A percentile compares a stretch with the other conserved stretches of the same genome.
phyloP scores from a whole-genome alignment of 1,284 basidiomycete genomes.

The Rhodotorula sp. region DNA sequence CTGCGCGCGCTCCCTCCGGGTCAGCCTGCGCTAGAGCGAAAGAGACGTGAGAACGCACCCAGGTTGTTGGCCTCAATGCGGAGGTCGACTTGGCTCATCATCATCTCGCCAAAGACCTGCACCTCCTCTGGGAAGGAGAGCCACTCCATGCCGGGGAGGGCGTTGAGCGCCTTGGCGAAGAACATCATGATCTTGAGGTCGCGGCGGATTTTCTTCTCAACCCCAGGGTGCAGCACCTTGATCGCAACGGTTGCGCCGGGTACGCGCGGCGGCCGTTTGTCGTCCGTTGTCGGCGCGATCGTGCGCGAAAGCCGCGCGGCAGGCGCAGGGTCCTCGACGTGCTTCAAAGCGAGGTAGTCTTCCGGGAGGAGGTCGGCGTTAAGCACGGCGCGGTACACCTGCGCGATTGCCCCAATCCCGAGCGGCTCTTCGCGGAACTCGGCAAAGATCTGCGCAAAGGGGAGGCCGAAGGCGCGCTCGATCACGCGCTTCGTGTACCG shows the following conservation, averaged over 20 bases:
- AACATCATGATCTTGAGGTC: conserved; percentile 94
- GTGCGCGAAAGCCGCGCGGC: conserved; percentile 50
- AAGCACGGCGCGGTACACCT: conserved; percentile 85
- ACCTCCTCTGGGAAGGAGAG: conserved; percentile 95
- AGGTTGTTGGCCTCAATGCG: conserved; percentile 89
- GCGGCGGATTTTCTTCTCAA: conserved; percentile 75
- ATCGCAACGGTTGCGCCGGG: conserved; percentile 86
- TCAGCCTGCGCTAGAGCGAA: no score
- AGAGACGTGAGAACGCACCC: conserved; percentile 4
- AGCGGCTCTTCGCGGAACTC: conserved; percentile 85
- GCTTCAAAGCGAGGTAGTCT: conserved; percentile 51
- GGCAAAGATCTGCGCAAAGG: conserved; percentile 87
- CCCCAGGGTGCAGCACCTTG: conserved; percentile 90
- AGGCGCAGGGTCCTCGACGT: conserved; percentile 33
- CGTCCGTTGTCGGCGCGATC: conserved; percentile 54
- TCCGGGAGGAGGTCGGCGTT: conserved; percentile 76
- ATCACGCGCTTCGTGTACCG: conserved; percentile 79
- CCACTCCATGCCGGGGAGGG: conserved; percentile 94
- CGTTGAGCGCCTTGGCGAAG: conserved; percentile 77
- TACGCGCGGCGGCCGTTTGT: conserved; percentile 57
- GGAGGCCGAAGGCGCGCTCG: conserved; percentile 72
- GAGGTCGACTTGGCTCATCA: conserved; percentile 91
- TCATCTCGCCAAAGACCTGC: conserved; percentile 92
- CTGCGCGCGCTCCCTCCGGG: conserved; percentile 25
- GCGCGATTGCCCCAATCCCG: conserved; percentile 96